Conservation (phyloP, 2,329 filamentous ascomycete genomes). For the Talaromyces amestolkiae region DNA sequence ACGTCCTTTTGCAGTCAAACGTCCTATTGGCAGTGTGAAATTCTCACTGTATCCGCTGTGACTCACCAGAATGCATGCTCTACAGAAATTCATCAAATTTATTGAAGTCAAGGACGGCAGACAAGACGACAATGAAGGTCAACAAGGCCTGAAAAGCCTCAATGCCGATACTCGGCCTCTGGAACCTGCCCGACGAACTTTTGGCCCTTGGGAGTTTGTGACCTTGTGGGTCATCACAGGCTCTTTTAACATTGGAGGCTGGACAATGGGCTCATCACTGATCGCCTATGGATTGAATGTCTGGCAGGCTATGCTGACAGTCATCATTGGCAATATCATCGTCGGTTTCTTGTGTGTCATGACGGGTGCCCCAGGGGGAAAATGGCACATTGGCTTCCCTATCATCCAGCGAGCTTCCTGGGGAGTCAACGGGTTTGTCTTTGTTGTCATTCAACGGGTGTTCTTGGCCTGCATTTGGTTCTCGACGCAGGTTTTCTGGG, state of each 20-base stretch:
- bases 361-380: neutral
- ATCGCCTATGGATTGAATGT: slow-evolving; percentile 7
- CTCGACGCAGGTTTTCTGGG: slow-evolving; percentile 8
- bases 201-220: neutral
- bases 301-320: slow-evolving; percentile 9
- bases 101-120: slow-evolving; percentile 2
- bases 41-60: neutral
- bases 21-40: neutral
- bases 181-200: neutral
- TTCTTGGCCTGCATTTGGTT: slow-evolving; percentile 11
- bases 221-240: slow-evolving; percentile 8
- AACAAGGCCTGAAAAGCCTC: neutral
- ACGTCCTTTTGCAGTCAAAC: neutral
- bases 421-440: slow-evolving; percentile 5
- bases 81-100: neutral
- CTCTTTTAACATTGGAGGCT: slow-evolving; percentile 8
- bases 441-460: slow-evolving; percentile 8
- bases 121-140: neutral
- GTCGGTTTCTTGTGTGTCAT: slow-evolving; percentile 5
- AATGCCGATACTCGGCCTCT: slow-evolving; percentile 9
- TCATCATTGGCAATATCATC: slow-evolving; percentile 9
- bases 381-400: slow-evolving; percentile 11
- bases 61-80: neutral
- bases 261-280: slow-evolving; percentile 11
- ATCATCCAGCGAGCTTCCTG: slow-evolving; percentile 5